A percentile compares a stretch with the other conserved stretches of the same genome.
Conservation (phyloP, 2,329 filamentous ascomycete species). For the Thelonectria olida region DNA sequence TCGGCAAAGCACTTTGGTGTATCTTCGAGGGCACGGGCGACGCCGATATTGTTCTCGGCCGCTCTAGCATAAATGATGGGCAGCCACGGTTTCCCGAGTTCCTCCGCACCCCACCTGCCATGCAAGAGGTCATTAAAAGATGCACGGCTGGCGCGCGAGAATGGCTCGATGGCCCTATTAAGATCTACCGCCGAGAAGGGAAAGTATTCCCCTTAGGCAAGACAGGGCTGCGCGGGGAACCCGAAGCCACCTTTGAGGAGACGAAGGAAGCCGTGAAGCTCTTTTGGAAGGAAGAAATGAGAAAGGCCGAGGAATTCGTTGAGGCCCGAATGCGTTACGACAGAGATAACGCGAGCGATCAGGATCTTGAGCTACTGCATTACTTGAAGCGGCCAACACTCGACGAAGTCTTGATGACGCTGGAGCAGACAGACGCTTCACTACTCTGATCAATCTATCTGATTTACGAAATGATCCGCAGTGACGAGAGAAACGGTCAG, state of each 20-base stretch:
- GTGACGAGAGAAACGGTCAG: neutral
- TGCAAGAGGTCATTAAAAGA: neutral
- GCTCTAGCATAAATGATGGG: neutral
- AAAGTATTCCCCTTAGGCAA: neutral
- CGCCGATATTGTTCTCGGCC: neutral
- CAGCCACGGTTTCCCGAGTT: neutral
- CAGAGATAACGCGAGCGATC: neutral
- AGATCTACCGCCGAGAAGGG: neutral
- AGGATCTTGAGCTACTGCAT: neutral
- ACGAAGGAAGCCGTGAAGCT: neutral
- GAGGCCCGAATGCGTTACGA: neutral
- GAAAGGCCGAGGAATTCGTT: neutral
- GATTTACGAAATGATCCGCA: neutral
- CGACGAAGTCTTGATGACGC: neutral
- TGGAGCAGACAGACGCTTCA: neutral
- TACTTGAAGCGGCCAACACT: neutral
- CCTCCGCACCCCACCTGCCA: neutral
- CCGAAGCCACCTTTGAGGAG: neutral
- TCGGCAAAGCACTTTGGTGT: neutral
- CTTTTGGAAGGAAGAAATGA: neutral
- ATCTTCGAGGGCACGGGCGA: neutral
- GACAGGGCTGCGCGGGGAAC: neutral
- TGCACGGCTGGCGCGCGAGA: neutral
- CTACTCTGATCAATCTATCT: neutral
- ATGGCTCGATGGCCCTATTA: neutral